Evolutionary conservation across 2,329 filamentous ascomycete genomes (phyloP).

Genomic region (Trichoderma simmonsii): DNA sequence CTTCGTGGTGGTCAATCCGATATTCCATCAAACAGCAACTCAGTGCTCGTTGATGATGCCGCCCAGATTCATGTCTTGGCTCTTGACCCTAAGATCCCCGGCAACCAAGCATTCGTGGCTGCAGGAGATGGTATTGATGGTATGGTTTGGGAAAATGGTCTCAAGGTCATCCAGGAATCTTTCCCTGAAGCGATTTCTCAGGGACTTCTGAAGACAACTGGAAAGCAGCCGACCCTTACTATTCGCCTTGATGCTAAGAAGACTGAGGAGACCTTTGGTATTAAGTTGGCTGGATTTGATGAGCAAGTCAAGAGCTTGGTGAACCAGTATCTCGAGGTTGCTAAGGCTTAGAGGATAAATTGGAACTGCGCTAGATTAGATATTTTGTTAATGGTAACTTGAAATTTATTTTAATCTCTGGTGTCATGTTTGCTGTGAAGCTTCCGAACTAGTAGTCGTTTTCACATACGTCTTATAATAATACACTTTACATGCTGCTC

Average conservation of each 20-base stretch:
- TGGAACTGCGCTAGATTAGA: neutral
- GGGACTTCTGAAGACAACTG: conserved; percentile 11
- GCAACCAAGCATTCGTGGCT: neutral
- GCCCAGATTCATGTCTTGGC: neutral
- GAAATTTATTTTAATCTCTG: neutral
- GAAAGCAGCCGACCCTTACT: neutral
- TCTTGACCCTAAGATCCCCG: neutral
- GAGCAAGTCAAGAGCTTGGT: conserved; percentile 2
- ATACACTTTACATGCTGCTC: too few species aligned
- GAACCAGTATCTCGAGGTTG: neutral
- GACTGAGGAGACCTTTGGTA: conserved; percentile 1
- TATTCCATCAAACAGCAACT: neutral
- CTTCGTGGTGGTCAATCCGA: neutral
- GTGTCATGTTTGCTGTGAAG: neutral
- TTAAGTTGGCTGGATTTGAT: neutral
- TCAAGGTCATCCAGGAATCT: neutral
- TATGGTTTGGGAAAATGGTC: neutral
- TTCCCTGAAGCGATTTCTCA: neutral
- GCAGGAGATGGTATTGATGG: neutral
- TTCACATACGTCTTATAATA: too few species aligned
- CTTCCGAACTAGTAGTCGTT: too few species aligned
- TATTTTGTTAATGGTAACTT: neutral
- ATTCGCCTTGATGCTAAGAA: neutral
- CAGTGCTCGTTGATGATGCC: neutral
- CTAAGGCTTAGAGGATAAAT: neutral